Base-by-base conservation (phyloP, 768 basidiomycete species). In the Neoboletus magnificus region DNA sequence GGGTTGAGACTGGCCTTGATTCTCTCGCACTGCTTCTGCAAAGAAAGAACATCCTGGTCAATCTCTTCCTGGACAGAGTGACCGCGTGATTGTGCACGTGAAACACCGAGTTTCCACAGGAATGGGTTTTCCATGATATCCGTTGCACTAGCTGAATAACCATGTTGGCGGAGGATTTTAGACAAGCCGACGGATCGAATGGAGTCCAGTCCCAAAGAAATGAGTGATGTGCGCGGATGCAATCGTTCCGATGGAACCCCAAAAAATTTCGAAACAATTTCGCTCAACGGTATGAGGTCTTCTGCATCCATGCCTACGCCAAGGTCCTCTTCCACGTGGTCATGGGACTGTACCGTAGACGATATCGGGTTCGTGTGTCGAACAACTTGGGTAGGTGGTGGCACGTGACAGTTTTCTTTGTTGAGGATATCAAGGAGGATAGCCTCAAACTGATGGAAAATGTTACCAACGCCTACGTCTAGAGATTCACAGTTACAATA, bases 181-280 rank as follows among this genome's bases (percentile, higher is more conserved):
- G 77, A 71, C 35, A 80, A 63, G 3, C 77, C 77, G 11, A 80
- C 74, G 1, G 79, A 74, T 55, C 73, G 75, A 55, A 80, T 76
- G 8, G 79, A 80, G 57, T 80, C 79, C 30, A 80, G 60, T 9
- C 79, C 79, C 50, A 80, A 63, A 5, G 79, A 73, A 13, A 80
- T 63, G 27, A 80, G 70, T 5, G 79, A 79, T 11, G 68, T 67
- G 10, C 43, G 42, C 1, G 46, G 51, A 37, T 20, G 45, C 32
- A 68, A 10, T 25, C 8, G 55, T 41, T 68, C 61, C 7, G 30
- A 33, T 23, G 61, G 33, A 32, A 66, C 8, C 29, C 41, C 50
- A 20, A 66, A 54, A 47, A 66, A 66, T 13, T 48, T 37, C 12
- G 66, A 68, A 29, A 66, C 40, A 18, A 57, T 66, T 32, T 44